Base-by-base conservation (phyloP, 2,329 filamentous ascomycete species). In the Fusarium sp. region DNA sequence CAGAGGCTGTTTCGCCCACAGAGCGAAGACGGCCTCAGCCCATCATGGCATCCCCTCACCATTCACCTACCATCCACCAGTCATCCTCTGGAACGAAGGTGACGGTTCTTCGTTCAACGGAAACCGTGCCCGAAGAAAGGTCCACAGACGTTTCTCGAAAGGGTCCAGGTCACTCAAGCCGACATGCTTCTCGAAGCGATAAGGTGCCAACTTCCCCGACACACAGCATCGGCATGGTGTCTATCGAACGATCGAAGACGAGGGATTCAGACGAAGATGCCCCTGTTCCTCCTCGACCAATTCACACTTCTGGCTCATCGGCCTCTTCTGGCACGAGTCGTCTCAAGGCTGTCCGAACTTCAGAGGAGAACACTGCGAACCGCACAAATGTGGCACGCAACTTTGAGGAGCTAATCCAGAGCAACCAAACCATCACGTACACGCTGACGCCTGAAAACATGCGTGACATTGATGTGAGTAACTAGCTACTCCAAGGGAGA, bases 371-470 rank as follows among this genome's bases (percentile, higher is more conserved):
- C 73, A 80, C 78, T 36, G 81, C 81, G 20, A 86, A 79, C 65
- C 85, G 83, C 7, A 83, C 85, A 53, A 89, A 92, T 66, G 89
- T 92, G 57, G 88, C 90, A 11, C 90, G 88, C 55, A 91, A 93
- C 75, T 92, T 96, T 77, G 94, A 96, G 78, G 89, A 95, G 75
- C 86, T 96, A 59, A 95, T 96, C 71, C 90, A 93, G 65, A 95
- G 93, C 80, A 92, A 94, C 75, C 90, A 95, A 79, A 96, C 94
- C 2, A 91, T 96, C 49, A 93, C 94, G 76, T 96, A 93, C 80
- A 96, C 94, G 2, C 85, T 96, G 31, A 96, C 94, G 0, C 93
- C 94, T 0, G 91, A 93, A 78, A 93, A 88, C 75, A 94, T 96
- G 89, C 91, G 93, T 69, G 89, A 93, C 73, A 91, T 93, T 76